Conservation (phyloP, 345 rosid genomes). For the Lepidium sativum region DNA sequence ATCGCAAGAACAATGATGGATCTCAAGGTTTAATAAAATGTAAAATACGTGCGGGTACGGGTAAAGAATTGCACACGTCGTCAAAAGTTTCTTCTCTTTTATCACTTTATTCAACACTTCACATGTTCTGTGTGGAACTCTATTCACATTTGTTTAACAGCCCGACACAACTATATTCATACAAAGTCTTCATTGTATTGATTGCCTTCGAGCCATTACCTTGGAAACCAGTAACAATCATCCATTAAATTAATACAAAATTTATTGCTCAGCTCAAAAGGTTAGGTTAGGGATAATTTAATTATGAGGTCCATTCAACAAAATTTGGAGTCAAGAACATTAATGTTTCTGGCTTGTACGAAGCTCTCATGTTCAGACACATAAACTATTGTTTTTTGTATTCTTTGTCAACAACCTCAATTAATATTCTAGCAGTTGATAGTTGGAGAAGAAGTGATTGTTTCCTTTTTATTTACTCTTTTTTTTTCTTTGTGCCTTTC, state of each 20-base stretch:
- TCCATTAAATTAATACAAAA: neutral
- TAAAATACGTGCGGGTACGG: conserved; percentile 11
- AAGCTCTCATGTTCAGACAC: conserved; percentile 23
- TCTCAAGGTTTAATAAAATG: neutral
- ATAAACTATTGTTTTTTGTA: neutral
- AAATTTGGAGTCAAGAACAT: conserved; percentile 10
- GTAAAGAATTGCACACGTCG: conserved; percentile 10
- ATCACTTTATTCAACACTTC: conserved; percentile 6
- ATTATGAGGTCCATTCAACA: neutral
- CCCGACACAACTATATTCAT: conserved; percentile 27
- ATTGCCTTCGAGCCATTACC: conserved; percentile 13
- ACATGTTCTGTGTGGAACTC: conserved; percentile 29
- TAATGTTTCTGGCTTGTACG: conserved; percentile 20
- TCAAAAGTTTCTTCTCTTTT: neutral
- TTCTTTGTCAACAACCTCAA: conserved; percentile 26
- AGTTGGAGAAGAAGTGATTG: conserved; percentile 26
- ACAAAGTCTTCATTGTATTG: conserved; percentile 23
- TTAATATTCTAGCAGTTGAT: conserved; percentile 45
- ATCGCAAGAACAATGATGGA: conserved; percentile 4
- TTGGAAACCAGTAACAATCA: conserved; percentile 9
- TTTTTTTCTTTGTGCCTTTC: conserved; percentile 1
- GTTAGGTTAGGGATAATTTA: conserved; percentile 15
- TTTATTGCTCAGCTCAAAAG: conserved; percentile 23
- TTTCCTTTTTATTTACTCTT: conserved; percentile 12
- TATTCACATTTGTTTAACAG: conserved; percentile 26